Evolutionary conservation across 805 yeast genomes (phyloP), one percentile per base, ranked within the genome.

Genomic region (Candida ficus): DNA sequence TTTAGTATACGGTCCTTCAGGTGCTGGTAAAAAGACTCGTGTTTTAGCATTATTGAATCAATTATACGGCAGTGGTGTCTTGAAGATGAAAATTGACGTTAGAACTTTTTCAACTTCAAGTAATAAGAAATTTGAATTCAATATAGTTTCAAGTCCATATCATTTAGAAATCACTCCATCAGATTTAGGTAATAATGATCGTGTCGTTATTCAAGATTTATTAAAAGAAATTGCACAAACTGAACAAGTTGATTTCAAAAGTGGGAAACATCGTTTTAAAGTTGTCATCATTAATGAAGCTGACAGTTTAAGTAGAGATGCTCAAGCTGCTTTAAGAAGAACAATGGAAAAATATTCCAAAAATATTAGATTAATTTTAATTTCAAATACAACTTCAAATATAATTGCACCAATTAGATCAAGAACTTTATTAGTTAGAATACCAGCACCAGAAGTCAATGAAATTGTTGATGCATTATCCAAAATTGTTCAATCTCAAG

Each of bases 1-100:
- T 35, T 66, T 93, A 21, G 76, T 93, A 3, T 91, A 91, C 58
- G 99, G 99, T 0, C 98, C 99, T 1, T 79, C 89, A 28, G 99
- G 99, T 5, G 87, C 95, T 13, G 99, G 99, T 43, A 93, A 93
- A 60, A 95, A 93, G 67, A 93, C 99, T 9, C 75, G 99, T 48
- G 84, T 89, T 7, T 73, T 88, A 61, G 79, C 95, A 7, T 71
- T 95, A 2, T 64, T 93, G 39, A 71, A 78, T 41, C 87, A 87
- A 50, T 70, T 93, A 27, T 93, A 82, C 55, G 98, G 98, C 0
- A 61, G 83, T 3, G 83, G 83, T 39, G 87, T 86, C 16, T 90
- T 84, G 48, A 85, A 80, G 52, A 69, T 85, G 67, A 91, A 89
- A 61, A 90, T 93, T 39, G 98, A 93, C 57, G 85, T 90, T 28